Evolutionary conservation across 495 filamentous ascomycete species (phyloP), one percentile per base, ranked within the genome.

Genomic region (Peziza echinospora): DNA sequence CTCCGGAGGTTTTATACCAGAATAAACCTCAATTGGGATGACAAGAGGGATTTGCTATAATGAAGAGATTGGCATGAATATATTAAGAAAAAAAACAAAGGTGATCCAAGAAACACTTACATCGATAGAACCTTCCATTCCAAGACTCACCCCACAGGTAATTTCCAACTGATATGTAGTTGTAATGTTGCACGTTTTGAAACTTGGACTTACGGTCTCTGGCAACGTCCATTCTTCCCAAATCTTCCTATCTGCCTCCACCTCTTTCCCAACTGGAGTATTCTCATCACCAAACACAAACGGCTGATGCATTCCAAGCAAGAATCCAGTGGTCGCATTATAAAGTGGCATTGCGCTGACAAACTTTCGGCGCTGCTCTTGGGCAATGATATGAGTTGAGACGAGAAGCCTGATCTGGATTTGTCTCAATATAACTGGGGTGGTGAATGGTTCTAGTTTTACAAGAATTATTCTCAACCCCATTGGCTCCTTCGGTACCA

Each of bases 141-240:
- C 44, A 19, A 57, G 30, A 17, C 46, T 48, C 22, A 97, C 59
- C 0, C 85, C 85, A 13, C 93, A 62, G 44, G 73, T 73, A 26
- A 93, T 65, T 56, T 93, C 83, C 37, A 97, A 63, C 52, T 82
- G 79, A 56, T 97, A 97, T 21, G 57, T 67, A 37, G 87, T 73
- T 44, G 68, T 66, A 44, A 97, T 74, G 59, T 96, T 96, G 57
- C 89, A 97, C 17, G 85, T 86, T 41, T 73, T 65, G 56, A 97
- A 97, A 4, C 72, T 73, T 0, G 89, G 89, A 19, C 83, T 76
- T 24, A 96, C 71, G 1, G 78, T 85, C 55, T 80, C 84, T 3
- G 89, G 89, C 13, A 96, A 63, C 3, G 73, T 67, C 16, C 72
- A 60, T 21, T 63, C 63, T 44, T 70, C 67, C 89, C 89, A 97